Conservation (phyloP, 441 rosid species). For the Dalechampia spathulata region DNA sequence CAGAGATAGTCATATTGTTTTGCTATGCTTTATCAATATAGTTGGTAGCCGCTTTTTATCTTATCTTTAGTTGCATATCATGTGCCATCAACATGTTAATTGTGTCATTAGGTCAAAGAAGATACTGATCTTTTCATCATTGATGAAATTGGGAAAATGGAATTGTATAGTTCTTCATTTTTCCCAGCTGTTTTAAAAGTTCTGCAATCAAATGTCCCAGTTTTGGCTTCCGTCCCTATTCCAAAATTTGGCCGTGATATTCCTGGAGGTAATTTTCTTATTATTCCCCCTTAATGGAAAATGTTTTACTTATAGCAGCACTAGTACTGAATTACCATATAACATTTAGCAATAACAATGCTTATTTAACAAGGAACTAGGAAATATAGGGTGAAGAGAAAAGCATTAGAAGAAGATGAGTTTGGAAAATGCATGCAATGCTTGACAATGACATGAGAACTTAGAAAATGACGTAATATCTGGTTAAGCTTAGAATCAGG, state of each 20-base stretch:
- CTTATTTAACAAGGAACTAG: background rate
- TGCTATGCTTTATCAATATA: background rate
- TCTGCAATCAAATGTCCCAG: conserved; percentile 47
- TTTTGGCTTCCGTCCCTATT: conserved; percentile 53
- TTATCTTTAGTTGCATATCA: background rate
- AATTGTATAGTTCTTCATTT: conserved; percentile 55
- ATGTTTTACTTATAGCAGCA: no score
- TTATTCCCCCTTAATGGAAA: background rate
- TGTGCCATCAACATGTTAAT: background rate
- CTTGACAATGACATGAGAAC: background rate
- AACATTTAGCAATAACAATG: background rate
- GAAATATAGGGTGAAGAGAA: background rate
- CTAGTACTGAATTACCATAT: no score
- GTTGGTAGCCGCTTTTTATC: background rate
- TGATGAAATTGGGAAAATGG: conserved; percentile 80
- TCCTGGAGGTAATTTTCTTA: conserved; percentile 41
- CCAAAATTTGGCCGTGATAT: conserved; percentile 50
- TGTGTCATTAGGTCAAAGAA: conserved; percentile 38
- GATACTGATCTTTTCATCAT: conserved; percentile 54
- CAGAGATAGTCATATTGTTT: background rate
- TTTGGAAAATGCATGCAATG: background rate
- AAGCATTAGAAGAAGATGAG: background rate
- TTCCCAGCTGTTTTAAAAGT: conserved; percentile 56
- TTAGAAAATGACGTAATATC: background rate
- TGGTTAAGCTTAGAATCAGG: background rate